phyloP scores from a whole-genome alignment of 331 rosid species.

The Erythrophleum ivorense region DNA sequence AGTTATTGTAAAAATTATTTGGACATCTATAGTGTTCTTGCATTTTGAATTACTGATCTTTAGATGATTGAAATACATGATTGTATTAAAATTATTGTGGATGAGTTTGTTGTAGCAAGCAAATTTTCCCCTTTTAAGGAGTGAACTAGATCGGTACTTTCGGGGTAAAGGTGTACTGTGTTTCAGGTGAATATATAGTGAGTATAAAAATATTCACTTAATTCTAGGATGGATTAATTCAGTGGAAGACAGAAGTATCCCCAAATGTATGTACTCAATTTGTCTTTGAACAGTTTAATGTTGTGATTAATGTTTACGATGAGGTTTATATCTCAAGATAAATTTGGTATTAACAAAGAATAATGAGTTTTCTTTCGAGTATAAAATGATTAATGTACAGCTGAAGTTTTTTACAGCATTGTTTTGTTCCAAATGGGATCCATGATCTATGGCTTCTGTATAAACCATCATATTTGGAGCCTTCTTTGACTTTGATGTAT shows the following conservation, averaged over 20 bases:
- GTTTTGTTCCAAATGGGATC: background rate
- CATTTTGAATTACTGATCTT: constrained; percentile 1
- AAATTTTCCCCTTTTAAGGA: background rate
- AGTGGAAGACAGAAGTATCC: background rate
- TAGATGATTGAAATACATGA: background rate
- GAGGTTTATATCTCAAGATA: no score
- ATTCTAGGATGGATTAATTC: no score
- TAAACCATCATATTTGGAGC: background rate
- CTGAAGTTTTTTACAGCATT: background rate
- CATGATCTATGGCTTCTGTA: no score
- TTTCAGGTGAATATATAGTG: no score
- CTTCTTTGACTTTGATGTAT: background rate
- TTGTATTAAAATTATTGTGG: background rate
- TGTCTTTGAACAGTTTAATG: no score
- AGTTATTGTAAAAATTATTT: no score
- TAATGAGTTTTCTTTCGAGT: background rate
- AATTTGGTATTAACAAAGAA: no score
- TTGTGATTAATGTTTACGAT: no score
- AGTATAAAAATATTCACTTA: background rate
- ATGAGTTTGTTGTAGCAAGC: background rate
- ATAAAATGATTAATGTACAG: background rate
- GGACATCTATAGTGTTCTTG: no score
- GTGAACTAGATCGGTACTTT: no score
- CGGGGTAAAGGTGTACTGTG: background rate
- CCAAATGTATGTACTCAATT: background rate